phyloP scores from a whole-genome alignment of 1,284 basidiomycete genomes.

The Apiotrichum gamsii region DNA sequence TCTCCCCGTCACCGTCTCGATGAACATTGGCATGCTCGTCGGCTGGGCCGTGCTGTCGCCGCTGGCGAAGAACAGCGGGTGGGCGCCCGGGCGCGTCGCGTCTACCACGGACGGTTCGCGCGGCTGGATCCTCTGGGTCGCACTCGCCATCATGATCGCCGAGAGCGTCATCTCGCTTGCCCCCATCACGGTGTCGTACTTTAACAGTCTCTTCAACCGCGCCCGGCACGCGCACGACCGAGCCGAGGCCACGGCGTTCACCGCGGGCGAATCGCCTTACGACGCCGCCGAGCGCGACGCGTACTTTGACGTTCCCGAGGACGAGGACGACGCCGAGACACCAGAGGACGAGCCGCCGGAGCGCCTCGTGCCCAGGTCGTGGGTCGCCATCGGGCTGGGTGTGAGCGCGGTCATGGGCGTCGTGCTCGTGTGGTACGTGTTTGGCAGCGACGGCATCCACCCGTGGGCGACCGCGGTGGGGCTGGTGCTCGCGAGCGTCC shows the following conservation, averaged over 20 bases:
- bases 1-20: constrained; percentile 83
- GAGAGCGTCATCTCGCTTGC: constrained; percentile 80
- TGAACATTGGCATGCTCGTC: constrained; percentile 91
- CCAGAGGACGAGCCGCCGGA: constrained; percentile 71
- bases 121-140: constrained; percentile 92
- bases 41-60: constrained; percentile 92
- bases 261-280: constrained; percentile 4
- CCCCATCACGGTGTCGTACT: constrained; percentile 59
- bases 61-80: constrained; percentile 68
- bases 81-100: constrained; percentile 83
- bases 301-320: constrained; percentile 28
- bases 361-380: constrained; percentile 69
- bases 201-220: constrained; percentile 46
- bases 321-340: constrained; percentile 52
- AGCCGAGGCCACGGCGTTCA: not conserved
- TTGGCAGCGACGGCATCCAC: constrained; percentile 81
- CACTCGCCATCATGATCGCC: constrained; percentile 85
- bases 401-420: constrained; percentile 65
- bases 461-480: constrained; percentile 89
- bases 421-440: constrained; percentile 74
- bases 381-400: constrained; percentile 67
- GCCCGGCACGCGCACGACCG: constrained; percentile 16
- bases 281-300: constrained; percentile 29
- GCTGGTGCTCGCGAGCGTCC: constrained; percentile 67
- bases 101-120: constrained; percentile 77